phyloP scores from a whole-genome alignment of 139 green algal genomes.

The Haematococcus lacustris region DNA sequence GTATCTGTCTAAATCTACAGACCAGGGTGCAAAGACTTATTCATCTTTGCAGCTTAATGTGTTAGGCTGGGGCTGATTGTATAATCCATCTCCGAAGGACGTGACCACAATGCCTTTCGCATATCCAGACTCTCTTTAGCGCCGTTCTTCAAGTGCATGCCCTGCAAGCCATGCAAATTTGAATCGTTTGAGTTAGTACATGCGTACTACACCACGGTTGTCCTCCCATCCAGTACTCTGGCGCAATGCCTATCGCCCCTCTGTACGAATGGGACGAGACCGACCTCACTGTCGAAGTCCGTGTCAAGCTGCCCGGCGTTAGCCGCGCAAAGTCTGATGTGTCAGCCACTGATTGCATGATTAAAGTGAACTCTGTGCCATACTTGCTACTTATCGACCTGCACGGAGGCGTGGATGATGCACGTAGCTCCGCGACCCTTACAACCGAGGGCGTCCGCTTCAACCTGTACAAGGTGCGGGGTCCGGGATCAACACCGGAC shows the following conservation, averaged over 20 bases:
- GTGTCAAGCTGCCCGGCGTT: constrained; percentile 36
- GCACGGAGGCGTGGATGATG: constrained; percentile 34
- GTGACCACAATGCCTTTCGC: too few species aligned
- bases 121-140: too few species aligned
- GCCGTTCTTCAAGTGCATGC: too few species aligned
- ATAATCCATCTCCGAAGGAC: too few species aligned
- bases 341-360: constrained; percentile 42
- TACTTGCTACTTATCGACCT: constrained; percentile 64
- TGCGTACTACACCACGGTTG: too few species aligned
- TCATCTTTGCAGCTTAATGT: too few species aligned
- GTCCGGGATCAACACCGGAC: neutral
- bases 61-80: too few species aligned
- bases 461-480: constrained; percentile 32
- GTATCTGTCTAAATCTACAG: too few species aligned
- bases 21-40: too few species aligned
- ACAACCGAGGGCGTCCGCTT: constrained; percentile 10
- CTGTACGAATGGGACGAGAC: constrained; percentile 48
- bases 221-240: too few species aligned
- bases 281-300: constrained; percentile 27
- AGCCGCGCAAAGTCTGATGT: constrained; percentile 38
- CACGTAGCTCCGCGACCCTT: constrained; percentile 31
- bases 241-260: constrained; percentile 53
- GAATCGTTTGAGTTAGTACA: too few species aligned
- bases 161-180: too few species aligned
- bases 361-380: constrained; percentile 55